Evolutionary conservation across 306 rosid genomes (phyloP), one percentile per base, ranked within the genome.

Genomic region (Cajanus cajan): DNA sequence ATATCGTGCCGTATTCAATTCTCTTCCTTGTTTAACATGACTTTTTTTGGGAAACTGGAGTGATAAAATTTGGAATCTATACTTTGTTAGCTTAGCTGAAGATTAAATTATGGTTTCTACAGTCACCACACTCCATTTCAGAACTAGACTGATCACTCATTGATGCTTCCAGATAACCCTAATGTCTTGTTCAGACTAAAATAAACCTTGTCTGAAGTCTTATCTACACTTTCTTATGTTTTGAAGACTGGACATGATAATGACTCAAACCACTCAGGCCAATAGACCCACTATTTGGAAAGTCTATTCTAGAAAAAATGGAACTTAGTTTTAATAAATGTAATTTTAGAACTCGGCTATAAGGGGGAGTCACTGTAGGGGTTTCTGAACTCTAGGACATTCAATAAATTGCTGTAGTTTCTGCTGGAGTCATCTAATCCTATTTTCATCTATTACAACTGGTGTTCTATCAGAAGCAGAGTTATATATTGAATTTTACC

Each of bases 401-500:
- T 15, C 33, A 54, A 19, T 14, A 54, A 54, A 19, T 19, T 19
- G 4, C 31, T 55, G 14, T 58, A 58, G 5, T 28, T 13, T 59
- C 66, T 14, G 40, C 40, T 14, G 18, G 19, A 25, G 66, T 13
- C 40, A 28, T 31, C 19, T 19, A 59, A 59, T 59, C 66, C 11
- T 14, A 59, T 59, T 6, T 28, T 13, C 19, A 25, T 58, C 19
- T 54, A 21, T 54, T 54, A 8, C 33, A 21, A 54, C 58, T 9
- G 6, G 31, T 21, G 31, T 19, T 54, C 14, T 21, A 19, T 54
- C 33, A 54, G 64, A 47, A 83, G 43, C 65, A 65, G 31, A 12
- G 40, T 51, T 55, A 61, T 52, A 55, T 57, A 28, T 63, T 74
- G 82, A 79, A 65, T 33, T 71, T 66, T 16, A 43, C 74, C 39